Percentiles rank a stretch among this genome's conserved stretches.
These are phyloP conservation scores for Onygenales sp. DNA, from an alignment of 2,329 filamentous ascomycete genomes.

Conservation along the genomic window DNA sequence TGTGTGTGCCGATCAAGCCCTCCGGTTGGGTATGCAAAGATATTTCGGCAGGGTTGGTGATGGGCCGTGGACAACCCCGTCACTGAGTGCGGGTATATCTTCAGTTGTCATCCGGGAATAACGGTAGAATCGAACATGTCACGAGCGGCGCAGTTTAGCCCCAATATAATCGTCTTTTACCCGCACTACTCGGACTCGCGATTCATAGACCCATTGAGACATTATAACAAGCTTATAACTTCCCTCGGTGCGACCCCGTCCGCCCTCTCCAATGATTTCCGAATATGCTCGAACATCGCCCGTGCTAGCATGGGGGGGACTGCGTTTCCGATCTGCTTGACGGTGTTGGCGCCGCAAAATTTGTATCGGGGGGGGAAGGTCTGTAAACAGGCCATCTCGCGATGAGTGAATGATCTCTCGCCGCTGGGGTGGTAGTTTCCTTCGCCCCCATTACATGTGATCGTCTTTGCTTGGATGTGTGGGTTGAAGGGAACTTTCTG, in stretches of 20 bases:
- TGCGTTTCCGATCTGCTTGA: slow-evolving; percentile 67
- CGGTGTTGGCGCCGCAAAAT: slow-evolving; percentile 39
- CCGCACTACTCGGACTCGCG: no score
- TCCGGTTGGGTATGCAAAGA: no score
- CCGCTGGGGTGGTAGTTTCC: slow-evolving; percentile 59
- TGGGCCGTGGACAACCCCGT: no score
- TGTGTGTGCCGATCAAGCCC: no score
- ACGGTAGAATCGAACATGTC: no score
- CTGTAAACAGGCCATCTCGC: slow-evolving; percentile 61
- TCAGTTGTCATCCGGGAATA: no score
- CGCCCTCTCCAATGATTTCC: slow-evolving; percentile 24
- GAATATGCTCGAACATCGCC: slow-evolving; percentile 29
- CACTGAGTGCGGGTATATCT: no score
- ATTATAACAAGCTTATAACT: no score
- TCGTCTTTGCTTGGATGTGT: slow-evolving; percentile 44
- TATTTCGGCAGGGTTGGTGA: no score
- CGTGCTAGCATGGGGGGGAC: slow-evolving; percentile 52
- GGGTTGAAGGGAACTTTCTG: slow-evolving; percentile 36
- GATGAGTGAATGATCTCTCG: slow-evolving; percentile 50
- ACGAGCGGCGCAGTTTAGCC: no score
- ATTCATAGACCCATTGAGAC: no score
- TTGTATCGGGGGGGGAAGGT: slow-evolving; percentile 55
- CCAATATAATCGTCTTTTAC: no score
- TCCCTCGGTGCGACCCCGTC: slow-evolving; percentile 18
- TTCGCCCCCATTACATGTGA: slow-evolving; percentile 54